These are phyloP conservation scores for Hexamita inflata DNA, from an alignment of 208 protist species.

Conservation along the genomic window DNA sequence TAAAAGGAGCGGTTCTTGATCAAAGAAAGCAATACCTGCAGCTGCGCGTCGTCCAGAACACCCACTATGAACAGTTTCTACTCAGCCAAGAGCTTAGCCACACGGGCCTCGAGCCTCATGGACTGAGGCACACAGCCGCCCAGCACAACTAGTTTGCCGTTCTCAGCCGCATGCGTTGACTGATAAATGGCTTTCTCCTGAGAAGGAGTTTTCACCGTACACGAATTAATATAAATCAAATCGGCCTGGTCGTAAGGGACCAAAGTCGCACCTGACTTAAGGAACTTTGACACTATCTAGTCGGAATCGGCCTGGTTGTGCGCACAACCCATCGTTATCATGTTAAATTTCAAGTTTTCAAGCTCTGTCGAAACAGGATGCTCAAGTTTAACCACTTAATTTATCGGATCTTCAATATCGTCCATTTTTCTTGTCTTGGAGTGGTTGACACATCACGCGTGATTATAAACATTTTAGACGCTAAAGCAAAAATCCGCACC, in stretches of 20 bases:
- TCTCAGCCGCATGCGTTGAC: background rate
- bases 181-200: slow-evolving; percentile 21
- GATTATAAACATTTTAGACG: no score
- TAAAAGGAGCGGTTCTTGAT: background rate
- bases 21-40: background rate
- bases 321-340: slow-evolving; percentile 18
- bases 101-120: background rate
- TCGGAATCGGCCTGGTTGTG: slow-evolving; percentile 9
- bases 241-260: background rate
- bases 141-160: background rate
- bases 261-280: background rate
- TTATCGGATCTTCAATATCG: no score
- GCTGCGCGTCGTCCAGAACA: background rate
- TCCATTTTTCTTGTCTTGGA: no score
- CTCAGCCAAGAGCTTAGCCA: background rate
- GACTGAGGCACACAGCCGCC: slow-evolving; percentile 21
- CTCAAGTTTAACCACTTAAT: no score
- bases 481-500: no score
- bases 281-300: background rate
- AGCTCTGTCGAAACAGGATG: no score
- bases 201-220: slow-evolving; percentile 14
- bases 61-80: background rate
- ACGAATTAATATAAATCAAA: slow-evolving; percentile 21
- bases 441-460: no score
- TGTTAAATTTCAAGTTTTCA: no score